Evolutionary conservation across 1,284 basidiomycete species (phyloP).

Genomic region (Microbotryum lychnidis-dioicae): DNA sequence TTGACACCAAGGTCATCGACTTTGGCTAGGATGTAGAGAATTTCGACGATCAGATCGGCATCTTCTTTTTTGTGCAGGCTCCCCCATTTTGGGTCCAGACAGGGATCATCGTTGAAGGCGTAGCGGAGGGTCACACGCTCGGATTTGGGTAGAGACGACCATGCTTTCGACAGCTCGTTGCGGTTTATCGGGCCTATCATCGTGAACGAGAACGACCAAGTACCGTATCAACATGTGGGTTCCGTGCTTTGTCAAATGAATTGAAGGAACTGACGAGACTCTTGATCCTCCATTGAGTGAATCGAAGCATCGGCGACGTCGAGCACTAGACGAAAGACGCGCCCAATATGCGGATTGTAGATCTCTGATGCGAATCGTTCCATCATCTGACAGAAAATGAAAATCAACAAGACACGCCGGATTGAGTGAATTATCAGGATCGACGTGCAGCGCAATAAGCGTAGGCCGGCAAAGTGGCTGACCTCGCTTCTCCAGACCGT

Average conservation of each 20-base stretch:
- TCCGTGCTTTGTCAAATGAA: neutral
- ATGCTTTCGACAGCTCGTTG: too few species aligned
- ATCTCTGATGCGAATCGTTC: slow-evolving; percentile 63
- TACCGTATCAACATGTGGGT: too few species aligned
- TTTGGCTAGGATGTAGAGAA: slow-evolving; percentile 23
- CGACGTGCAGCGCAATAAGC: neutral
- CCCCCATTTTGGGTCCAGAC: too few species aligned
- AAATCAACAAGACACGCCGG: too few species aligned
- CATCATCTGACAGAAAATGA: slow-evolving; percentile 52
- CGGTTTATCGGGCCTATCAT: too few species aligned
- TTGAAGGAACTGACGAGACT: slow-evolving; percentile 51
- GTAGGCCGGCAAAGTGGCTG: slow-evolving; percentile 28
- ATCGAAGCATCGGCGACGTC: slow-evolving; percentile 47
- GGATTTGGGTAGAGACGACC: too few species aligned
- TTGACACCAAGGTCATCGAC: slow-evolving; percentile 30
- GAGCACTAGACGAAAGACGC: slow-evolving; percentile 62
- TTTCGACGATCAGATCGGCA: slow-evolving; percentile 16
- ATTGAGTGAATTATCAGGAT: too few species aligned
- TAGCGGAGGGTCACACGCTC: too few species aligned
- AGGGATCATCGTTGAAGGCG: too few species aligned
- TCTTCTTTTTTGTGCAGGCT: slow-evolving; percentile 1
- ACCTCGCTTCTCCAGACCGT: slow-evolving; percentile 81
- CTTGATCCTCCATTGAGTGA: slow-evolving; percentile 50
- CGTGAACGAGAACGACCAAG: too few species aligned
- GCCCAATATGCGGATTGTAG: slow-evolving; percentile 64